Conservation (phyloP, 306 rosid species). For the Sindora glabra region DNA sequence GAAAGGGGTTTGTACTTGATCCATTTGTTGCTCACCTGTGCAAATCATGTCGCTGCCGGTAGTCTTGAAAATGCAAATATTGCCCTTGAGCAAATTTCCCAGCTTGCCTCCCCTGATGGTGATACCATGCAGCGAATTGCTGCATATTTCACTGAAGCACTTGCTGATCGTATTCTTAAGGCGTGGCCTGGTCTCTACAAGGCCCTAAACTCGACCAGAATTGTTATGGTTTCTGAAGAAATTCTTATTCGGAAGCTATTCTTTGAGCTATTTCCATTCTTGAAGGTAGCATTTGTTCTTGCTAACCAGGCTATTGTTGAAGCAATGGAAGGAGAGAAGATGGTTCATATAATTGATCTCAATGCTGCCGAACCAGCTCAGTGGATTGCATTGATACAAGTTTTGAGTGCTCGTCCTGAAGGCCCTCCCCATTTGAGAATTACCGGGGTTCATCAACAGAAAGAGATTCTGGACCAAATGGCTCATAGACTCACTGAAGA, state of each 20-base stretch:
- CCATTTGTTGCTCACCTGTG: constrained; percentile 70
- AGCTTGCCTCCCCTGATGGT: constrained; percentile 66
- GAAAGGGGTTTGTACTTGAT: constrained; percentile 75
- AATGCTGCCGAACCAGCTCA: constrained; percentile 71
- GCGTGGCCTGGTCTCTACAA: constrained; percentile 73
- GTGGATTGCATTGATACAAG: constrained; percentile 80
- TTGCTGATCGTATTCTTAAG: constrained; percentile 68
- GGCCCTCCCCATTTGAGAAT: constrained; percentile 93
- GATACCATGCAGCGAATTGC: constrained; percentile 91
- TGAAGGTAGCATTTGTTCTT: constrained; percentile 58
- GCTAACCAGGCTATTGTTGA: constrained; percentile 77
- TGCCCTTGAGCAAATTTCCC: constrained; percentile 77
- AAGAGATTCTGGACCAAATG: constrained; percentile 67
- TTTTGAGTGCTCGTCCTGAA: constrained; percentile 63
- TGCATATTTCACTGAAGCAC: constrained; percentile 69
- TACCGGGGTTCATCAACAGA: constrained; percentile 65
- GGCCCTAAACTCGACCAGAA: constrained; percentile 67
- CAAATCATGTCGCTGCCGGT: constrained; percentile 65
- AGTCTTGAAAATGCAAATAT: constrained; percentile 67
- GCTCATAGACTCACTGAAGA: constrained; percentile 58
- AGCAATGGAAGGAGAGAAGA: constrained; percentile 85
- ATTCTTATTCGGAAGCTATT: constrained; percentile 61
- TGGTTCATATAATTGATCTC: constrained; percentile 81
- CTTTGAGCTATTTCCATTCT: constrained; percentile 72
- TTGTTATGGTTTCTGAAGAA: constrained; percentile 50